phyloP scores from a whole-genome alignment of 2,329 filamentous ascomycete genomes.

The Volutella citrinella region DNA sequence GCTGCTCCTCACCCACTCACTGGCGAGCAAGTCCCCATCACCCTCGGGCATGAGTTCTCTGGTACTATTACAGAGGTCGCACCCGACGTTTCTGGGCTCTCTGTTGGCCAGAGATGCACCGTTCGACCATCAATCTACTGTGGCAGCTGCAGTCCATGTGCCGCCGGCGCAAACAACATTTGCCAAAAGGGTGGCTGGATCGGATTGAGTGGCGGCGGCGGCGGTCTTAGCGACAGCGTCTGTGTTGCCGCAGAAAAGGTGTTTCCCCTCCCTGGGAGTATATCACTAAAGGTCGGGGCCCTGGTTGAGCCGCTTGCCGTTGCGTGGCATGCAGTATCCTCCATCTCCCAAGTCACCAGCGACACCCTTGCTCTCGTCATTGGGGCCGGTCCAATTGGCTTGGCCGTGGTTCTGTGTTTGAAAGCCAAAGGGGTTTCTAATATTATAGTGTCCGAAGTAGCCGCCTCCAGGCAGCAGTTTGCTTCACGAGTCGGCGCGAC shows the following conservation, averaged over 20 bases:
- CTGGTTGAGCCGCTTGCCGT: slow-evolving; percentile 52
- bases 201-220: slow-evolving; percentile 41
- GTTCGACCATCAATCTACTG: slow-evolving; percentile 61
- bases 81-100: slow-evolving; percentile 41
- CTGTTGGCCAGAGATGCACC: slow-evolving; percentile 54
- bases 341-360: slow-evolving; percentile 36
- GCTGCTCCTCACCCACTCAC: slow-evolving; percentile 59
- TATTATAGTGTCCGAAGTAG: slow-evolving; percentile 47
- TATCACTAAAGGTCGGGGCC: slow-evolving; percentile 49
- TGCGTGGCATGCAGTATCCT: slow-evolving; percentile 43
- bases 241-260: slow-evolving; percentile 48
- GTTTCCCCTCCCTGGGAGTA: slow-evolving; percentile 47
- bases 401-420: slow-evolving; percentile 44
- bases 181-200: slow-evolving; percentile 45
- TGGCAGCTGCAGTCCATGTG: slow-evolving; percentile 54
- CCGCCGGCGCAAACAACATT: slow-evolving; percentile 50
- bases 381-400: slow-evolving; percentile 49
- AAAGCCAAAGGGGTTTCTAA: slow-evolving; percentile 45
- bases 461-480: slow-evolving; percentile 37
- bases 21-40: slow-evolving; percentile 54
- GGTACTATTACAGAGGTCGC: slow-evolving; percentile 60
- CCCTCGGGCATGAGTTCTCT: slow-evolving; percentile 63
- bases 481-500: slow-evolving; percentile 44
- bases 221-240: slow-evolving; percentile 53
- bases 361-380: slow-evolving; percentile 46